phyloP scores from a whole-genome alignment of 139 green algal genomes.

The Chlorella sp. region DNA sequence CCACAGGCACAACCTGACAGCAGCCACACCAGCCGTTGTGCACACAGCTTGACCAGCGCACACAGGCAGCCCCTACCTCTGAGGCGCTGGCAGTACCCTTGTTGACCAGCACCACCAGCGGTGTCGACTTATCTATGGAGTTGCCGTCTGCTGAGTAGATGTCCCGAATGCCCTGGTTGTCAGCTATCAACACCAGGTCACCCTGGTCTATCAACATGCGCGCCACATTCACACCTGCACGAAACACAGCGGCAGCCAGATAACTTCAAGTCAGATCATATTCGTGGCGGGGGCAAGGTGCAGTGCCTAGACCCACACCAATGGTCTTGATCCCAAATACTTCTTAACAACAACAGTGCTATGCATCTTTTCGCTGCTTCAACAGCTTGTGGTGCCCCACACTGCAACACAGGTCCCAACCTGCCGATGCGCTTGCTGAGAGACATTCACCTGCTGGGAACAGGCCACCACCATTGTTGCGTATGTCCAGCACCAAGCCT shows the following conservation, averaged over 20 bases:
- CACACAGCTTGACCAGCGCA: too few species aligned
- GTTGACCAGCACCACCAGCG: conserved; percentile 87
- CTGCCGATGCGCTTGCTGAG: too few species aligned
- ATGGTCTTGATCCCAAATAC: not conserved
- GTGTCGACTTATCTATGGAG: conserved; percentile 36
- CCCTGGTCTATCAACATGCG: conserved; percentile 68
- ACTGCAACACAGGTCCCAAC: too few species aligned
- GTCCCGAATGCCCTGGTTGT: conserved; percentile 80
- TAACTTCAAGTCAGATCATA: not conserved
- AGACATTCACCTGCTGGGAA: conserved; percentile 78
- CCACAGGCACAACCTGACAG: too few species aligned
- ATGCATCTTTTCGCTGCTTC: not conserved
- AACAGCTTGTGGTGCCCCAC: not conserved
- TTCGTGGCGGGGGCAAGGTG: not conserved
- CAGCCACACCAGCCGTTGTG: too few species aligned
- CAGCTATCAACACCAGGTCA: conserved; percentile 91
- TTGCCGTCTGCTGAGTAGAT: conserved; percentile 73
- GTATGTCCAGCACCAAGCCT: conserved; percentile 81
- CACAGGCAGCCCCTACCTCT: conserved; percentile 1
- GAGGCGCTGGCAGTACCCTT: conserved; percentile 27
- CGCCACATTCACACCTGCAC: conserved; percentile 69
- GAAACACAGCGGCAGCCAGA: not conserved
- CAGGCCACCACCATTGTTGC: conserved; percentile 91
- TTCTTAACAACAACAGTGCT: not conserved
- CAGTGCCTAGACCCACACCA: not conserved